Base-by-base conservation (phyloP, 805 yeast genomes). In the Schwanniomyces vanrijiae region DNA sequence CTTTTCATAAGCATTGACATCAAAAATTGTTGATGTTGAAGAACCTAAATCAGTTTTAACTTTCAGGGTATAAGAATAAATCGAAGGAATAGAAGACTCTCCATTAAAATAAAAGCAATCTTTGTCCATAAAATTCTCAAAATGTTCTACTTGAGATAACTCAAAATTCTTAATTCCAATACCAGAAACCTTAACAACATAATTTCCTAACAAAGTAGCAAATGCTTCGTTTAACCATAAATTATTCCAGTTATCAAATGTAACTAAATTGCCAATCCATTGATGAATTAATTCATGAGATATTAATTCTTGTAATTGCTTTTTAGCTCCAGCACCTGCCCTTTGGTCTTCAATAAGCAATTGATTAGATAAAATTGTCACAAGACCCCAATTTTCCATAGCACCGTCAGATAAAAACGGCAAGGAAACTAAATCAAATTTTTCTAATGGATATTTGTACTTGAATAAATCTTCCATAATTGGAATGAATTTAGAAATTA, bases 231-330 rank as follows among this genome's bases (percentile, higher is more conserved):
- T 85, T 46, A 88, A 67, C 91, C 94, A 86, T 33, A 87, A 66
- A 56, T 78, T 73, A 43, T 76, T 77, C 85, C 89, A 87, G 16
- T 81, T 77, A 43, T 83, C 86, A 55, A 86, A 84, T 1, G 88
- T 71, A 2, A 86, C 75, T 53, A 73, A 69, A 53, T 88, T 82
- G 7, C 94, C 95, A 47, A 88, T 64, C 89, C 90, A 88, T 66
- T 87, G 92, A 60, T 88, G 95, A 24, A 86, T 82, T 51, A 87
- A 57, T 58, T 87, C 91, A 61, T 88, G 95, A 1, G 80, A 82
- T 7, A 88, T 58, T 39, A 87, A 71, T 55, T 83, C 86, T 50
- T 79, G 67, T 20, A 81, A 58, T 47, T 66, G 71, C 8, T 35
- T 57, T 50, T 69, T 71, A 2, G 47, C 54, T 13, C 42, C 53